Percentiles rank a stretch among this genome's conserved stretches.
Evolutionary conservation across 73 alveolate genomes (phyloP).

Genomic region (Paramecium bursaria): DNA sequence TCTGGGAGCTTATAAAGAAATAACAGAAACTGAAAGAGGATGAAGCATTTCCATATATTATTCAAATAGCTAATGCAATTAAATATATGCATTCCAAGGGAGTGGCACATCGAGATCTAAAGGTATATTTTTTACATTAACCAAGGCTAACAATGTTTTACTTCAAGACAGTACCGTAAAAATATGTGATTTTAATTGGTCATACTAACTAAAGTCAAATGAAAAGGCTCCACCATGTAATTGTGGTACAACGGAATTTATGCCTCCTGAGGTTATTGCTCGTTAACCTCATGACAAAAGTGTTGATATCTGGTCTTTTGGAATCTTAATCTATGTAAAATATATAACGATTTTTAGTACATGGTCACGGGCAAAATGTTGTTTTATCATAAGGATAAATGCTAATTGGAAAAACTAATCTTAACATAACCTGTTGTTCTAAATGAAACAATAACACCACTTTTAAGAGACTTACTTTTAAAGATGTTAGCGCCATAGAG

Average conservation of each 20-base stretch:
- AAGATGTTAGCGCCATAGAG: too few relatives aligned
- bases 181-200: constrained; percentile 63
- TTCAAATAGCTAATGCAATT: constrained; percentile 76
- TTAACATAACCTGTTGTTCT: too few relatives aligned
- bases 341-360: too few relatives aligned
- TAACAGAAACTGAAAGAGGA: constrained; percentile 79
- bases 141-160: too few relatives aligned
- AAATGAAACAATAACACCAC: too few relatives aligned
- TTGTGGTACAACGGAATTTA: constrained; percentile 56
- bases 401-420: too few relatives aligned
- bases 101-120: constrained; percentile 81
- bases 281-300: constrained; percentile 1
- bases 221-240: constrained; percentile 41
- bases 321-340: constrained; percentile 31
- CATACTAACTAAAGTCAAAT: constrained; percentile 1
- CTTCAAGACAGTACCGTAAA: too few relatives aligned
- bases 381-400: too few relatives aligned
- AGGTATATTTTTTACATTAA: too few relatives aligned
- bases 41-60: constrained; percentile 77
- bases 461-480: too few relatives aligned
- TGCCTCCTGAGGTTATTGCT: constrained; percentile 53
- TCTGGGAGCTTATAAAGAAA: too few relatives aligned
- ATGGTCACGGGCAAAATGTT: too few relatives aligned
- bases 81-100: constrained; percentile 74
- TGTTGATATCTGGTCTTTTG: constrained; percentile 51